These are phyloP conservation scores for Saturnispora zaruensis DNA, from an alignment of 805 yeast genomes.

Conservation along the genomic window DNA sequence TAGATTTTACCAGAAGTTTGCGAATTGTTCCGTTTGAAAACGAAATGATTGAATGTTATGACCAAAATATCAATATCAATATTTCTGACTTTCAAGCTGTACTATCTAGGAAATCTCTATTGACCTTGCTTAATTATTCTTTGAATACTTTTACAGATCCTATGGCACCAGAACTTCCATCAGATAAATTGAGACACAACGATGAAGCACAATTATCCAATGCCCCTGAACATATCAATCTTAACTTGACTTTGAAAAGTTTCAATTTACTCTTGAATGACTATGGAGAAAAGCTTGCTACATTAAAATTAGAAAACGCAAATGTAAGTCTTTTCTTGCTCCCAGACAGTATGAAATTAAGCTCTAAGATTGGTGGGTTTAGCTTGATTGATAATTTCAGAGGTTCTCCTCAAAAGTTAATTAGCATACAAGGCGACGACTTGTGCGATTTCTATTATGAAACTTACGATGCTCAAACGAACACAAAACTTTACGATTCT, in stretches of 20 bases:
- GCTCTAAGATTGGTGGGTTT: constrained; percentile 68
- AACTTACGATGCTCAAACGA: constrained; percentile 56
- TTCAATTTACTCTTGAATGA: constrained; percentile 71
- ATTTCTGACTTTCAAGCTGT: constrained; percentile 74
- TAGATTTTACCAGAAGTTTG: constrained; percentile 50
- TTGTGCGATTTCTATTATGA: constrained; percentile 79
- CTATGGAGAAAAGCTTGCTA: constrained; percentile 74
- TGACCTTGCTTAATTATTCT: constrained; percentile 72
- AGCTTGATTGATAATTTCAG: constrained; percentile 66
- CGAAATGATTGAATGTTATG: constrained; percentile 56
- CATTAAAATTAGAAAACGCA: constrained; percentile 68
- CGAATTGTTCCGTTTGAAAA: constrained; percentile 49
- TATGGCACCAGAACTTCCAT: constrained; percentile 55
- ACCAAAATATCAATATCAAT: constrained; percentile 63
- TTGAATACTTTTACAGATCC: constrained; percentile 87
- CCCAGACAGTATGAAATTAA: constrained; percentile 70
- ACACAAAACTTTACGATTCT: constrained; percentile 45
- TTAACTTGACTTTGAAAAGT: constrained; percentile 61
- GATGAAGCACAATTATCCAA: constrained; percentile 44
- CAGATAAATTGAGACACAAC: constrained; percentile 64
- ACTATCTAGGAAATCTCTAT: constrained; percentile 65
- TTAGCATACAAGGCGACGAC: constrained; percentile 70
- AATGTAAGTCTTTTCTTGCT: constrained; percentile 53
- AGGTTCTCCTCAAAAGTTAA: constrained; percentile 49
- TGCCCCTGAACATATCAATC: constrained; percentile 68